Evolutionary conservation across 495 filamentous ascomycete species (phyloP).

Genomic region (Trichoderma virens): DNA sequence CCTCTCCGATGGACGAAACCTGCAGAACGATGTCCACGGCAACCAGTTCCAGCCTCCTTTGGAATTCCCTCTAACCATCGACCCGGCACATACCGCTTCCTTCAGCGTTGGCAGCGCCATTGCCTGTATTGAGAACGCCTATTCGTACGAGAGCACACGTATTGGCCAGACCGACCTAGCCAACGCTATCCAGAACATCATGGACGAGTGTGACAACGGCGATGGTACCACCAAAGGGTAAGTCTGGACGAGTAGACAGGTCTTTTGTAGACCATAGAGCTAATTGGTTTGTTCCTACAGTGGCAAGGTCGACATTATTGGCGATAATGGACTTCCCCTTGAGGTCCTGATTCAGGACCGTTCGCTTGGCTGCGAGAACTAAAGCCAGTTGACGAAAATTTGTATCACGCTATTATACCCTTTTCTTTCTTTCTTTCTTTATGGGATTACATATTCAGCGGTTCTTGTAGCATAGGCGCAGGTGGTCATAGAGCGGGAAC

Average conservation of each 20-base stretch:
- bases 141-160: neutral
- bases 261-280: neutral
- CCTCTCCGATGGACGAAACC: neutral
- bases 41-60: neutral
- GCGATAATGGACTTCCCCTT: neutral
- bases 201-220: neutral
- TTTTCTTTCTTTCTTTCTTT: neutral
- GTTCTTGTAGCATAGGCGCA: constrained; percentile 1
- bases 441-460: neutral
- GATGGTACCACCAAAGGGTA: neutral
- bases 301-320: neutral
- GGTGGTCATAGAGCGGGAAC: neutral
- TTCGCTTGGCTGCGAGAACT: neutral
- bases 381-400: neutral
- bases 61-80: neutral
- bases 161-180: neutral
- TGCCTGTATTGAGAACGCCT: neutral
- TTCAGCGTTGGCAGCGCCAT: neutral
- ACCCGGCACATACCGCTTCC: neutral
- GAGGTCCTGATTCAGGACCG: neutral
- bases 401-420: neutral
- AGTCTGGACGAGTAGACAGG: neutral
- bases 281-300: neutral
- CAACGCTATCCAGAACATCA: neutral
- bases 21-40: neutral